Base-by-base conservation (phyloP, 1,284 basidiomycete genomes). In the Trichosporon inkin region DNA sequence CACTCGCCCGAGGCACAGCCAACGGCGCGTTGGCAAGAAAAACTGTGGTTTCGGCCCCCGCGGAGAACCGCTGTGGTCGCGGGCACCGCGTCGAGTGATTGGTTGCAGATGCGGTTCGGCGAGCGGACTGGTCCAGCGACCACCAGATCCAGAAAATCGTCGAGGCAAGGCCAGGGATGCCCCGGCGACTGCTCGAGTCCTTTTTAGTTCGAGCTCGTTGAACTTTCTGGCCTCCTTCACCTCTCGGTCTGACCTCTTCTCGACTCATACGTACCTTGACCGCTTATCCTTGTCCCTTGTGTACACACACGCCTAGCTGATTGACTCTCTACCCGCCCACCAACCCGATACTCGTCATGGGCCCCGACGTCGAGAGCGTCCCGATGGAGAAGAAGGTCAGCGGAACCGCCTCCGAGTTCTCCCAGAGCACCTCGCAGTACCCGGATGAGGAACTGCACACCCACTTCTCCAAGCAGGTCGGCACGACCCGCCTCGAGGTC, bases 281-380 rank as follows among this genome's bases (percentile, higher is more conserved):
- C 14, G 14, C 24, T 49, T 24, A 28, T 22, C 22, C 22, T 19
- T 19, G 22, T 44, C 40, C 13, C 20, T 22, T 13, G 22, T 49
- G 5, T 22, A 47, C 22, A 16, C 16, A 49, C 44, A 32, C 44
- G 28, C 24, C 5, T 6, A 22, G 16, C 44, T 24, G 11, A n/a
- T 13, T n/a, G 13, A 10, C 24, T 17, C 11, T 32, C 44, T 24
- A 22, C 24, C 44, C 4, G 13, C 44, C 24, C 22, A 28, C 22
- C 11, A 16, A n/a, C 4, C 22, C 6, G 22, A 20, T 22, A 14
- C n/a, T 49, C 44, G 28, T 32, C 44, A 49, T 49, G 44, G 44
- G 44, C 44, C 22, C 44, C 22, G 44, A 49, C 44, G 44, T 49
- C 44, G 44, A 49, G 44, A 49, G 44, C 44, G 44, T 49, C 44